These are phyloP conservation scores for Heterobasidion parviporum DNA, from an alignment of 1,284 basidiomycete genomes.

Conservation along the genomic window DNA sequence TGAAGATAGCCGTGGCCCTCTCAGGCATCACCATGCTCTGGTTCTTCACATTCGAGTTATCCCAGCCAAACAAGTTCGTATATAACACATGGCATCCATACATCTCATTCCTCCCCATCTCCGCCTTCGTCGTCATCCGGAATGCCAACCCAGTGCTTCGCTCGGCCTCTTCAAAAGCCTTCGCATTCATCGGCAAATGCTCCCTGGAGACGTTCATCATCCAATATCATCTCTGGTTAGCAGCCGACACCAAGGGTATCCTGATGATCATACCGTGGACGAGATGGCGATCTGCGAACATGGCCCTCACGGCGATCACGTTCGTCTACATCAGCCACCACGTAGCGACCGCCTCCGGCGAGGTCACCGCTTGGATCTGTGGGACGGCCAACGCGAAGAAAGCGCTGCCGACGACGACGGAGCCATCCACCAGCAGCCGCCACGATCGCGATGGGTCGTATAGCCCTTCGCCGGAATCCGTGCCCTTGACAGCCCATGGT, in stretches of 20 bases:
- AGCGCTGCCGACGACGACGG: constrained; percentile 23
- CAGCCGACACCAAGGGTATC: constrained; percentile 80
- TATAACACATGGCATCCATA: constrained; percentile 85
- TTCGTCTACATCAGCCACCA: constrained; percentile 77
- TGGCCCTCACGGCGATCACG: constrained; percentile 64
- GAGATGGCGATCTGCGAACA: constrained; percentile 65
- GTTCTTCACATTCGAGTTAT: constrained; percentile 80
- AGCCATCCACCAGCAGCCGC: constrained; percentile 4
- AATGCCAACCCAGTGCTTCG: constrained; percentile 70
- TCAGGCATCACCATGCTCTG: constrained; percentile 55
- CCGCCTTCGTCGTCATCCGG: constrained; percentile 66
- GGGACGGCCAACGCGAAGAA: constrained; percentile 20
- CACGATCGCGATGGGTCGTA: constrained; percentile 3
- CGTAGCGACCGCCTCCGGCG: constrained; percentile 67
- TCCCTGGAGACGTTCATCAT: constrained; percentile 84
- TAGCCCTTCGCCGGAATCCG: not conserved
- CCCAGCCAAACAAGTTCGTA: constrained; percentile 67
- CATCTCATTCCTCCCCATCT: constrained; percentile 74
- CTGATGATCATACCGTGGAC: constrained; percentile 74
- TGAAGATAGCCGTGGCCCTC: constrained; percentile 37
- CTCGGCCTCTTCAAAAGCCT: constrained; percentile 59
- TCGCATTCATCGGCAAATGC: constrained; percentile 77
- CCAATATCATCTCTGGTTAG: constrained; percentile 87
- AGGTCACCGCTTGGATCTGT: constrained; percentile 68
- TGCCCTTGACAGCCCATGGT: not conserved